These are phyloP conservation scores for Aspergillus costaricaensis DNA, from an alignment of 2,329 filamentous ascomycete species.

Conservation along the genomic window DNA sequence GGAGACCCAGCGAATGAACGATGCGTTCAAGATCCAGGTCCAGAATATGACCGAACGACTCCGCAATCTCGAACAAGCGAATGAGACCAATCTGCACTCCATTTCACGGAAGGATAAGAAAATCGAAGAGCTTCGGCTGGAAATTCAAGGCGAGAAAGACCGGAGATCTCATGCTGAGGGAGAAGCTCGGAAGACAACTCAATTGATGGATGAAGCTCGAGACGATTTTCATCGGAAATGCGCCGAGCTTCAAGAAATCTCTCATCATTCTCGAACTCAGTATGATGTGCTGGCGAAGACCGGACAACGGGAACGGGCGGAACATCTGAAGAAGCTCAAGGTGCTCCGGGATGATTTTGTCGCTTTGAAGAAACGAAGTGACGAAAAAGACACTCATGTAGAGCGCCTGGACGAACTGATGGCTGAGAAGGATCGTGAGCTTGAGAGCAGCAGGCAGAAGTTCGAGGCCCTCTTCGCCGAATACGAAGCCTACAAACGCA, in stretches of 20 bases:
- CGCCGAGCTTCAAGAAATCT: slow-evolving; percentile 42
- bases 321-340: slow-evolving; percentile 43
- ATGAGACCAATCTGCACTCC: slow-evolving; percentile 50
- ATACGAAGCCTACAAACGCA: slow-evolving; percentile 46
- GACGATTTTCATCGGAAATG: slow-evolving; percentile 44
- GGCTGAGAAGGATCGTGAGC: slow-evolving; percentile 49
- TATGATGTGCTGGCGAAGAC: slow-evolving; percentile 48
- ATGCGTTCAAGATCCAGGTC: slow-evolving; percentile 47
- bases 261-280: slow-evolving; percentile 42
- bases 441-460: slow-evolving; percentile 42
- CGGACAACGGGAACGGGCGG: slow-evolving; percentile 43
- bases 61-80: slow-evolving; percentile 48
- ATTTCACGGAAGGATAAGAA: slow-evolving; percentile 51
- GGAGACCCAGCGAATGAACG: slow-evolving; percentile 50
- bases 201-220: slow-evolving; percentile 43
- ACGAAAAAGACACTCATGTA: slow-evolving; percentile 39
- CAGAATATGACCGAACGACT: slow-evolving; percentile 49
- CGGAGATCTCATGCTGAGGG: slow-evolving; percentile 45
- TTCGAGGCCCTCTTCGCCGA: slow-evolving; percentile 42
- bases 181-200: slow-evolving; percentile 39
- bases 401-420: slow-evolving; percentile 48
- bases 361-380: slow-evolving; percentile 37
- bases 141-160: slow-evolving; percentile 45
- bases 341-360: slow-evolving; percentile 39
- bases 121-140: slow-evolving; percentile 47